A percentile compares a stretch with the other conserved stretches of the same genome.
Evolutionary conservation across 2,329 filamentous ascomycete species (phyloP).

Genomic region (Colletotrichum euphorbiae): DNA sequence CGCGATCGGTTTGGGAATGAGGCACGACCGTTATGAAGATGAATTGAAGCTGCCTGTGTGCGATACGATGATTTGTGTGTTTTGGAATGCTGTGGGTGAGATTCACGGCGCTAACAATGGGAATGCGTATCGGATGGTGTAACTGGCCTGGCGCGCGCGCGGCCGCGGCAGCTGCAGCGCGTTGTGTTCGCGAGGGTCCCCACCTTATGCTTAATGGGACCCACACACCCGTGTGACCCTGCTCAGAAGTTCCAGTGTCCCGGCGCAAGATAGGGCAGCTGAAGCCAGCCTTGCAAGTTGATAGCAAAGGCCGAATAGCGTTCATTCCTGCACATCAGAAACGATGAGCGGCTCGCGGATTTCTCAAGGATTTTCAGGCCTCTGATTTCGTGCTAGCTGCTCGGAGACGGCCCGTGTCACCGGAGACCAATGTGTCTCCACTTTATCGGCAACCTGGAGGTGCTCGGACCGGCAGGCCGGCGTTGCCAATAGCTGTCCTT

Average conservation of each 20-base stretch:
- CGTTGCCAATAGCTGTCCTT: no score
- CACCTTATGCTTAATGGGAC: constrained; percentile 12
- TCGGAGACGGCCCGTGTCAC: no score
- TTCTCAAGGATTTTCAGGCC: no score
- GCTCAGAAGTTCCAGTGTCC: no score
- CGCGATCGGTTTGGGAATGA: not conserved
- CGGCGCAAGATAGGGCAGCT: no score
- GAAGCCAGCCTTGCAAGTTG: no score
- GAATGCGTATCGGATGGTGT: constrained; percentile 2
- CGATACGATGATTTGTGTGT: not conserved
- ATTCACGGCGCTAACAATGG: constrained; percentile 11
- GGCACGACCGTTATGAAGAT: not conserved
- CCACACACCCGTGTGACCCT: not conserved
- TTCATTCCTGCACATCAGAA: no score
- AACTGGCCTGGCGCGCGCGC: constrained; percentile 7
- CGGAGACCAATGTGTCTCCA: not conserved
- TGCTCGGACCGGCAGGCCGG: not conserved
- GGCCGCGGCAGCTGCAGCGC: not conserved
- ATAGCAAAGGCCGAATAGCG: no score
- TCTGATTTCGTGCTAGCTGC: no score
- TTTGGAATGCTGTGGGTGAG: not conserved
- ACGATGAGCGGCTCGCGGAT: no score
- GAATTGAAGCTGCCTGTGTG: not conserved
- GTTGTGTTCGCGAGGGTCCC: constrained; percentile 12
- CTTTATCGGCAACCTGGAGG: not conserved